Percentiles rank a stretch among this genome's conserved stretches.
phyloP scores from a whole-genome alignment of 2,329 filamentous ascomycete genomes.

The Thelonectria rubi region DNA sequence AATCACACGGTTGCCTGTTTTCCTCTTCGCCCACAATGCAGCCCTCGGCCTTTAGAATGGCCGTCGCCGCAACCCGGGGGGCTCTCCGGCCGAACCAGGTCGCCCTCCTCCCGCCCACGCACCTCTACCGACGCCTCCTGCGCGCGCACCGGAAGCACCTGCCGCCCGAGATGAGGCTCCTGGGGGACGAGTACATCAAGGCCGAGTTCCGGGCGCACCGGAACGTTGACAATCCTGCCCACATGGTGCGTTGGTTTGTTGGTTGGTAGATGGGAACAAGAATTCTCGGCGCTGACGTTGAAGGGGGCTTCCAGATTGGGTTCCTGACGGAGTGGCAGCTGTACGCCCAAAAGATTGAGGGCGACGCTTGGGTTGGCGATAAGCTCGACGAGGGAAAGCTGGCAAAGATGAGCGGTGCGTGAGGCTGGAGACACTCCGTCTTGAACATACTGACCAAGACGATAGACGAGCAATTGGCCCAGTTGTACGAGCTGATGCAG shows the following conservation, averaged over 20 bases:
- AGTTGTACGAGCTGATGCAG: conserved; percentile 94
- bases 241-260: conserved; percentile 71
- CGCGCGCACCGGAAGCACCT: conserved; percentile 86
- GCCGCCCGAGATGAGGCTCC: conserved; percentile 75
- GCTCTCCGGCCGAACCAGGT: conserved; percentile 55
- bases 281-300: conserved; percentile 23
- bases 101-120: conserved; percentile 86
- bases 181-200: conserved; percentile 95
- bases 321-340: conserved; percentile 97
- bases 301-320: conserved; percentile 71
- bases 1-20: neutral
- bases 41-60: conserved; percentile 43
- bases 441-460: conserved; percentile 13
- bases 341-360: conserved; percentile 92
- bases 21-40: conserved; percentile 38
- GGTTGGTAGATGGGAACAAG: neutral
- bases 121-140: conserved; percentile 86
- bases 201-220: conserved; percentile 88
- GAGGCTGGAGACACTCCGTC: neutral
- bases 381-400: conserved; percentile 85
- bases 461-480: conserved; percentile 88
- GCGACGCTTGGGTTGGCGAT: conserved; percentile 83
- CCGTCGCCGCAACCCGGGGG: conserved; percentile 49
- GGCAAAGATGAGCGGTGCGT: conserved; percentile 90
- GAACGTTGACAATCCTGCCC: conserved; percentile 86